Conservation (phyloP, 2,329 filamentous ascomycete genomes). For the Hypomyces perniciosus region DNA sequence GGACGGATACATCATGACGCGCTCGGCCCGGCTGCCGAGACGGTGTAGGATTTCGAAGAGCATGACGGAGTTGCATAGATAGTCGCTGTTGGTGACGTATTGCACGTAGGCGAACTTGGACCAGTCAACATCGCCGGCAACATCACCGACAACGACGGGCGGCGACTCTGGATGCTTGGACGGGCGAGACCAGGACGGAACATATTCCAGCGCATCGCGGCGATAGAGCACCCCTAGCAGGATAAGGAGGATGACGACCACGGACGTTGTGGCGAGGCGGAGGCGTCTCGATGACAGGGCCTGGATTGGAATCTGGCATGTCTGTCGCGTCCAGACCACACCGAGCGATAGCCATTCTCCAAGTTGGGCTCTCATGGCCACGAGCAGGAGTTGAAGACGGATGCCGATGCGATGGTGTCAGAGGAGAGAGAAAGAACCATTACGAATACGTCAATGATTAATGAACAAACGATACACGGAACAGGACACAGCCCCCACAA, state of each 20-base stretch:
- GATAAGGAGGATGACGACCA: not conserved
- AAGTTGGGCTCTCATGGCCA: not conserved
- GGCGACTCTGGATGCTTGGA: not conserved
- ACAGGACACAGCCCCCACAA: too few relatives aligned
- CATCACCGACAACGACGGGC: not conserved
- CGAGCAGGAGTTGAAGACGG: too few relatives aligned
- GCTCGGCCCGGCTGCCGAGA: constrained; percentile 36
- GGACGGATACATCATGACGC: constrained; percentile 41
- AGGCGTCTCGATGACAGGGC: not conserved
- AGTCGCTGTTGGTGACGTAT: constrained; percentile 41
- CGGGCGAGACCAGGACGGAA: not conserved
- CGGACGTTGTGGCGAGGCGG: not conserved
- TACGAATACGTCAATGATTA: too few relatives aligned
- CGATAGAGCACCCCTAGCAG: not conserved
- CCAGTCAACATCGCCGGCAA: constrained; percentile 31
- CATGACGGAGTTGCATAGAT: constrained; percentile 47
- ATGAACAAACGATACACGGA: too few relatives aligned
- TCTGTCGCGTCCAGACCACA: not conserved
- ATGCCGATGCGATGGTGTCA: too few relatives aligned
- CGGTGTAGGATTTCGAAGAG: constrained; percentile 40
- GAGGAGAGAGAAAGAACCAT: too few relatives aligned
- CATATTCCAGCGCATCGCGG: not conserved
- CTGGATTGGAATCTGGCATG: not conserved
- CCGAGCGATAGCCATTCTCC: not conserved
- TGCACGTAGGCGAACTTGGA: constrained; percentile 41